Evolutionary conservation across 345 rosid genomes (phyloP).

Genomic region (Alliaria petiolata): DNA sequence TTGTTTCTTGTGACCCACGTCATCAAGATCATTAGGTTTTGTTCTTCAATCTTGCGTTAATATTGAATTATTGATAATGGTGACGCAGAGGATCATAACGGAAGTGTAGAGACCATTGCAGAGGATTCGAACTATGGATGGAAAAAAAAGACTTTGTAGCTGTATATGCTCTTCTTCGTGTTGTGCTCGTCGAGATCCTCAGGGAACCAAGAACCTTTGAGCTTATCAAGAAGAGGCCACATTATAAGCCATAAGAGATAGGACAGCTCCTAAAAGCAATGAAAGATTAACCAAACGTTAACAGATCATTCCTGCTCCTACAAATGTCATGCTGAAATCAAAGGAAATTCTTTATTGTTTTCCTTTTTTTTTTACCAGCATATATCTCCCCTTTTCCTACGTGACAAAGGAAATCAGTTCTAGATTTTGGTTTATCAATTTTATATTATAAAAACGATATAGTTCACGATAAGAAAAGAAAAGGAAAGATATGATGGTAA

Average conservation of each 20-base stretch:
- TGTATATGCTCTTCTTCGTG: conserved; percentile 86
- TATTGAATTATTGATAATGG: conserved; percentile 45
- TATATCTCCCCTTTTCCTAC: no score
- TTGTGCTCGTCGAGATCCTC: conserved; percentile 53
- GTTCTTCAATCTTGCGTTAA: conserved; percentile 46
- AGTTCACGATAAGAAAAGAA: no score
- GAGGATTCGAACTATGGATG: conserved; percentile 75
- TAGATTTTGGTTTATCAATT: no score
- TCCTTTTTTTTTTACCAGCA: no score
- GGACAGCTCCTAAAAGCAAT: conserved; percentile 72
- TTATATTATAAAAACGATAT: no score
- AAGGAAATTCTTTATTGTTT: no score
- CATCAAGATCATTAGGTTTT: conserved; percentile 25
- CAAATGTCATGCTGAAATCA: conserved; percentile 77
- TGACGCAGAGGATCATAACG: conserved; percentile 53
- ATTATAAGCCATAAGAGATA: conserved; percentile 77
- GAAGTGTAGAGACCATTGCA: conserved; percentile 94
- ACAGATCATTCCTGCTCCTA: conserved; percentile 96
- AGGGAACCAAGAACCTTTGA: conserved; percentile 78
- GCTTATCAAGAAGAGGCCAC: conserved; percentile 82
- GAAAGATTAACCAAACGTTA: conserved; percentile 86
- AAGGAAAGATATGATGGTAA: no score
- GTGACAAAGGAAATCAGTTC: no score
- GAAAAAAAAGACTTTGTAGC: conserved; percentile 94
- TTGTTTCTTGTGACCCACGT: conserved; percentile 24